Conservation (phyloP, 1,284 basidiomycete species). For the Apiotrichum veenhuisii region DNA sequence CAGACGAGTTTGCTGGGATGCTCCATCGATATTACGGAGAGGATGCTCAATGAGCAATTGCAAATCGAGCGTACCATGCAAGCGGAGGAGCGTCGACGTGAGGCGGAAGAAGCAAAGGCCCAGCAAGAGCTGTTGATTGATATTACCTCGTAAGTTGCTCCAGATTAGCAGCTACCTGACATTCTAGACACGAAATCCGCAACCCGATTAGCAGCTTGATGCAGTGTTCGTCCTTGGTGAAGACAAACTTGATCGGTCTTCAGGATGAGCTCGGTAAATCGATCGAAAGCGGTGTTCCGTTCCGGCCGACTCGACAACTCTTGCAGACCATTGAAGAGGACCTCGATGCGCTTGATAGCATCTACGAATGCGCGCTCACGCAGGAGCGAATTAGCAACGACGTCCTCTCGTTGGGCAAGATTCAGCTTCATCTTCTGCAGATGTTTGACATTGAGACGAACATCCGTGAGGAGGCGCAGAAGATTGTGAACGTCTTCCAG, state of each 20-base stretch:
- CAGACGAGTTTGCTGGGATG: conserved; percentile 23
- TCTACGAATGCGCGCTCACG: conserved; percentile 47
- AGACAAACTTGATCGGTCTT: conserved; percentile 38
- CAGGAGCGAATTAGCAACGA: conserved; percentile 53
- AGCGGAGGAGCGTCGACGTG: conserved; percentile 35
- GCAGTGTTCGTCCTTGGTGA: conserved; percentile 42
- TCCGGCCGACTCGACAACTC: conserved; percentile 32
- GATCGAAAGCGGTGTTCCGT: background rate
- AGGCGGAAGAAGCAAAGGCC: conserved; percentile 42
- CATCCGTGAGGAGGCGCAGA: conserved; percentile 40
- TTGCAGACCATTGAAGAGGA: conserved; percentile 47
- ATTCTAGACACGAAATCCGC: conserved; percentile 38
- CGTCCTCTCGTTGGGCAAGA: conserved; percentile 50
- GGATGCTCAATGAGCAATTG: conserved; percentile 36
- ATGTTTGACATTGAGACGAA: conserved; percentile 46
- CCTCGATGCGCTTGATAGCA: conserved; percentile 45
- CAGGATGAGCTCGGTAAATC: conserved; percentile 27
- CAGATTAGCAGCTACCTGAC: too few relatives aligned
- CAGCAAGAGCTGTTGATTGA: conserved; percentile 47
- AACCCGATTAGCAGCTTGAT: conserved; percentile 14
- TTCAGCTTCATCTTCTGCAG: conserved; percentile 48
- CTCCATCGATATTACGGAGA: conserved; percentile 36
- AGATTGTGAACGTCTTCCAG: conserved; percentile 47
- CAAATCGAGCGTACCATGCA: conserved; percentile 35
- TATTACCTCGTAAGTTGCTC: conserved; percentile 23